Evolutionary conservation across 257 asterid genomes (phyloP).

Genomic region (Solanum lignicaule): DNA sequence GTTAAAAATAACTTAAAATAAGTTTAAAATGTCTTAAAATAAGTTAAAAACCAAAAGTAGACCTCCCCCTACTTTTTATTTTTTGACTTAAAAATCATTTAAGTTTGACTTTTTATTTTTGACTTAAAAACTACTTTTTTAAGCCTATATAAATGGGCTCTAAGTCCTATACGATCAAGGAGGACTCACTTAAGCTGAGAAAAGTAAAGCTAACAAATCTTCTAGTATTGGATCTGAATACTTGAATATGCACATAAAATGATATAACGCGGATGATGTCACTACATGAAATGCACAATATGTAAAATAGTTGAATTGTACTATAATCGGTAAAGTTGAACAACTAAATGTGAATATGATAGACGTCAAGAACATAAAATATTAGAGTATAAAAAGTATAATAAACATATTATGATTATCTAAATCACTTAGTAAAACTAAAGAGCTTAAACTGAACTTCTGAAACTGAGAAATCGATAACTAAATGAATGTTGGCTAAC

Average conservation of each 20-base stretch:
- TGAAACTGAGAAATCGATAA: not conserved
- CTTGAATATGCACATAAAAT: too few relatives aligned
- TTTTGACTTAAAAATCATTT: not conserved
- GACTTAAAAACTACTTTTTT: too few relatives aligned
- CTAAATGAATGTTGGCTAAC: too few relatives aligned
- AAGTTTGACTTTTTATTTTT: too few relatives aligned
- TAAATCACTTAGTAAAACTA: not conserved
- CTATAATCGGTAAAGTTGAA: not conserved
- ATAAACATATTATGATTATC: not conserved
- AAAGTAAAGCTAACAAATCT: not conserved
- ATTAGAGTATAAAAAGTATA: not conserved
- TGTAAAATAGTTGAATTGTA: not conserved
- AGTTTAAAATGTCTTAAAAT: not conserved
- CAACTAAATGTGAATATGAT: not conserved
- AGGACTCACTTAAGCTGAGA: not conserved
- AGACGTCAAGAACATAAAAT: not conserved
- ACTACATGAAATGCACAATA: not conserved
- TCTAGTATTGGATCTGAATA: not conserved
- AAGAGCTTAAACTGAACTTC: too few relatives aligned
- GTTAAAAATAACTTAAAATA: too few relatives aligned
- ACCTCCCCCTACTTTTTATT: not conserved
- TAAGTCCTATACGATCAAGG: too few relatives aligned
- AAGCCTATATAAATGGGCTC: not conserved
- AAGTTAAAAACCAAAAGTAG: not conserved
- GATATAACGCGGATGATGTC: not conserved